Evolutionary conservation across 768 basidiomycete species (phyloP).

Genomic region (Tricholoma bakamatsutake): DNA sequence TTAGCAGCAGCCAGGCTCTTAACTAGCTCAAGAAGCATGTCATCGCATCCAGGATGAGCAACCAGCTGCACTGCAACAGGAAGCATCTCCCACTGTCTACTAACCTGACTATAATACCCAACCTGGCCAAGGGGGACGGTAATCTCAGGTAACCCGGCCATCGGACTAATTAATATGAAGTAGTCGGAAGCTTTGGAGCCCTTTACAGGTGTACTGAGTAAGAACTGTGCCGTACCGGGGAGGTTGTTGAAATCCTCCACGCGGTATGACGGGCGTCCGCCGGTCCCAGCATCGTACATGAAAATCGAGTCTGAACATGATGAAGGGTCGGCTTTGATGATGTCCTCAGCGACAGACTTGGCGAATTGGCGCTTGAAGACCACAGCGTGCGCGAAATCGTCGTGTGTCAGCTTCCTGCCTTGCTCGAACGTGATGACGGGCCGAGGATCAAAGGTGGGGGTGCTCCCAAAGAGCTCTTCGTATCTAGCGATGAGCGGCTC

Average conservation of each 20-base stretch:
- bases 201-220: slow-evolving; percentile 16
- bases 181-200: slow-evolving; percentile 18
- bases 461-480: slow-evolving; percentile 14
- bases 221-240: slow-evolving; percentile 23
- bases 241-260: slow-evolving; percentile 27
- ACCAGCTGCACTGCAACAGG: slow-evolving; percentile 33
- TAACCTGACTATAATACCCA: slow-evolving; percentile 28
- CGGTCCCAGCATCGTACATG: slow-evolving; percentile 31
- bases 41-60: slow-evolving; percentile 29
- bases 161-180: slow-evolving; percentile 30
- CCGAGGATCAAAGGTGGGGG: slow-evolving; percentile 27
- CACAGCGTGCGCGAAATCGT: slow-evolving; percentile 24
- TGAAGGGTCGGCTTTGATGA: slow-evolving; percentile 23
- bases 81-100: slow-evolving; percentile 26
- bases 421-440: slow-evolving; percentile 25
- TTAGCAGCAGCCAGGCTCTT: slow-evolving; percentile 22
- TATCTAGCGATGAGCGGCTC: slow-evolving; percentile 25
- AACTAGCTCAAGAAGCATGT: slow-evolving; percentile 27
- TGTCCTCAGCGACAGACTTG: slow-evolving; percentile 16
- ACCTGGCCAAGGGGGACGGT: slow-evolving; percentile 33
- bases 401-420: slow-evolving; percentile 17
- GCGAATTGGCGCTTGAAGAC: slow-evolving; percentile 20
- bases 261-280: slow-evolving; percentile 30
- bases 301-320: slow-evolving; percentile 31
- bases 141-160: slow-evolving; percentile 32